These are phyloP conservation scores for Pythium aquatile DNA, from an alignment of 352 stramenopile genomes.

Conservation along the genomic window DNA sequence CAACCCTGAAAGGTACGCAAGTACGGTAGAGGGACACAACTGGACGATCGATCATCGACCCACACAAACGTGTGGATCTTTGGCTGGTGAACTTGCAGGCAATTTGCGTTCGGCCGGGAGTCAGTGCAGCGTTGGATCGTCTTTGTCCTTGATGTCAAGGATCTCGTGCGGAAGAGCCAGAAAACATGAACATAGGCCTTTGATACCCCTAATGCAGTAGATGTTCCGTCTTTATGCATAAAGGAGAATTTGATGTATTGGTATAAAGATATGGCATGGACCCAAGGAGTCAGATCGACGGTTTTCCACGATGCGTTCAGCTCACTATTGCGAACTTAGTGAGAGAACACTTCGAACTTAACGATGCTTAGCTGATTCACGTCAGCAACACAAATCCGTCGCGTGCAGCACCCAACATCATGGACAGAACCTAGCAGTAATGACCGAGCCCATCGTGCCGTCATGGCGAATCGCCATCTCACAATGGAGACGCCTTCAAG, in stretches of 20 bases:
- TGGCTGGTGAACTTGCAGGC: not conserved
- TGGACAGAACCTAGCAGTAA: not conserved
- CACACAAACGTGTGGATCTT: not conserved
- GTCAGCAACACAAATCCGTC: too few relatives aligned
- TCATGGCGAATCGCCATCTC: not conserved
- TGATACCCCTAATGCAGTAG: too few relatives aligned
- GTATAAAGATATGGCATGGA: too few relatives aligned
- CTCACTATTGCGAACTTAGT: not conserved
- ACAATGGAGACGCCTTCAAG: too few relatives aligned
- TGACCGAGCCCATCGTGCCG: not conserved
- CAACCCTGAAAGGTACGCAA: slow-evolving; percentile 1
- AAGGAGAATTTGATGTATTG: too few relatives aligned
- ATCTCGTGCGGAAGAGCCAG: slow-evolving; percentile 5
- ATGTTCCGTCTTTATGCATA: too few relatives aligned
- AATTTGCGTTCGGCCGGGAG: not conserved
- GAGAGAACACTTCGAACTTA: not conserved
- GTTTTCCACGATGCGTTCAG: not conserved
- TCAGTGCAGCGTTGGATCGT: not conserved
- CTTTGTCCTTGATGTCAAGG: not conserved
- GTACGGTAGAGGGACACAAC: slow-evolving; percentile 3
- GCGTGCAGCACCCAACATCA: not conserved
- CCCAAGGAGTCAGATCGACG: not conserved
- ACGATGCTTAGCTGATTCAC: not conserved
- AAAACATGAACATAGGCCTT: not conserved
- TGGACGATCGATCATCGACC: not conserved